Base-by-base conservation (phyloP, 2,329 filamentous ascomycete species). In the Penicillium sp. region DNA sequence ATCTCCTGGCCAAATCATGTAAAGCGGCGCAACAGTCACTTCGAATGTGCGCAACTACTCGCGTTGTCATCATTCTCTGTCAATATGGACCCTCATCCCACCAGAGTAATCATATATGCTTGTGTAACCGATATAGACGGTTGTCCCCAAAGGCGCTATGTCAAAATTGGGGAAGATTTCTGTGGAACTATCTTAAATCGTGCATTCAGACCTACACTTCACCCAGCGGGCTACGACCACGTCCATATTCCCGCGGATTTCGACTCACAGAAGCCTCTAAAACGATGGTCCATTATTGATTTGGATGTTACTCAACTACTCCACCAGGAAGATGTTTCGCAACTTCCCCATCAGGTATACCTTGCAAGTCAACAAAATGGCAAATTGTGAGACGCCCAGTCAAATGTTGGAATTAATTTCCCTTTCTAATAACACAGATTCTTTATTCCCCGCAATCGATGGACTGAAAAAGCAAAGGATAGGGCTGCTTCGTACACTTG, bases 201-300 rank as follows among this genome's bases (percentile, higher is more conserved):
- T 33, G 48, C 45, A n/a, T 61, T 59, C 33, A 47, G 49, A 38
- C 17, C 54, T 15, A 31, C 21, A 10, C 50, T 53, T 24, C 45
- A 49, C 10, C 57, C 56, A 7, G n/a, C 51, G 4, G 45, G 45
- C 2, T 61, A 58, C 43, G 54, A 61, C 40, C 51, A 59, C 29
- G 32, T 60, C 35, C 56, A 58, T 22, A 58, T 61, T 29, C 54
- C 57, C 24, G 48, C 49, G 6, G 53, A 58, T 35, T 61, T 58
- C 28, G 53, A 57, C 28, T 55, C 57, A 7, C 10, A 9, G 3
- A 19, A 48, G 2, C 54, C 56, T 6, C 31, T 61, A 3, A 53
- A 54, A 31, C 17, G 54, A 48, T 61, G 57, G 53, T 60, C 59
- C 35, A 54, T 60, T 33, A 42, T 57, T 33, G 57, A 60, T 45